Percentiles rank a stretch among this genome's conserved stretches.
These are phyloP conservation scores for Arthrobotrys sinensis DNA, from an alignment of 2,329 filamentous ascomycete genomes.

Conservation along the genomic window DNA sequence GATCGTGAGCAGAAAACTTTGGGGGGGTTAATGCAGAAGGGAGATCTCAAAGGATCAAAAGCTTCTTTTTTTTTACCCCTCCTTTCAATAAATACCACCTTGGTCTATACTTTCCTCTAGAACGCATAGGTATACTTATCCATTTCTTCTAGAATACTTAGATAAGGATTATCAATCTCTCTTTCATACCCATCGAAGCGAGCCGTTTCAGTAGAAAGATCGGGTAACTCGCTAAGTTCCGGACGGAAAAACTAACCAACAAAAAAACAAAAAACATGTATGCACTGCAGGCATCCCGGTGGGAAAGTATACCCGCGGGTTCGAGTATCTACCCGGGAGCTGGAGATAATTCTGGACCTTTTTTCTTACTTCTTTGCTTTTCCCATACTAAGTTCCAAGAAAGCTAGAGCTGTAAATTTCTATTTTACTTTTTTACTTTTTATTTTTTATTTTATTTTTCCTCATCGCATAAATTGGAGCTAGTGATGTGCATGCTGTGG, in stretches of 20 bases:
- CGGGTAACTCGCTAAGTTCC: conserved; percentile 37
- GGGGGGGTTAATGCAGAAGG: neutral
- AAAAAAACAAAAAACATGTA: neutral
- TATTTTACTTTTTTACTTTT: neutral
- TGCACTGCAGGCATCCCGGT: neutral
- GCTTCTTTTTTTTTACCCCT: conserved; percentile 17
- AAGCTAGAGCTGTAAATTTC: neutral
- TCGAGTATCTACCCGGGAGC: conserved; percentile 20
- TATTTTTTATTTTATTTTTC: neutral
- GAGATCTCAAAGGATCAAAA: neutral
- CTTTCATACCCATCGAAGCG: conserved; percentile 18
- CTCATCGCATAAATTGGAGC: conserved; percentile 8
- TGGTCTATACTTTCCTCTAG: conserved; percentile 25
- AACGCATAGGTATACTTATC: conserved; percentile 9
- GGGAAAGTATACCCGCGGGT: conserved; percentile 14
- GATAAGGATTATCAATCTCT: conserved; percentile 46
- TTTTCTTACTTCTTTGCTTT: neutral
- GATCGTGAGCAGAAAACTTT: neutral
- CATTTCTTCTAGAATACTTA: conserved; percentile 37
- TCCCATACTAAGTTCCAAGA: neutral
- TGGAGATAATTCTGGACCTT: neutral
- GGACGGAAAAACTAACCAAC: conserved; percentile 2
- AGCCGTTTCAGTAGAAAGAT: conserved; percentile 11
- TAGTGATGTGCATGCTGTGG: conserved; percentile 27
- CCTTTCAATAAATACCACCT: conserved; percentile 23